These are phyloP conservation scores for Tuber melanosporum DNA, from an alignment of 495 filamentous ascomycete genomes.

Conservation along the genomic window DNA sequence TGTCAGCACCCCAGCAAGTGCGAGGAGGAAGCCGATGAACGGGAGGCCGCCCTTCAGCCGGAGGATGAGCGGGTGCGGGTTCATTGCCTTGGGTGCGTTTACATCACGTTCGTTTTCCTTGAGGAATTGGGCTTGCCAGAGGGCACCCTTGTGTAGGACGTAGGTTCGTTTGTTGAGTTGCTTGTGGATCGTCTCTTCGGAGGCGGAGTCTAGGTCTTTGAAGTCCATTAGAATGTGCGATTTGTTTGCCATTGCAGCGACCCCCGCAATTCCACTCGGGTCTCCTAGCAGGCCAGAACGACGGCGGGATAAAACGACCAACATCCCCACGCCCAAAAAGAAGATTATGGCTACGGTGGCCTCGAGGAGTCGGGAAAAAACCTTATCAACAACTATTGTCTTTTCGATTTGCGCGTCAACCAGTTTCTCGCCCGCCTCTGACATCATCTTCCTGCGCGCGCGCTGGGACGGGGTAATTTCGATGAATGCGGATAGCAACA, in stretches of 20 bases:
- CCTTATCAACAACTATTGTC: slow-evolving; percentile 49
- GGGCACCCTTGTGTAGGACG: slow-evolving; percentile 60
- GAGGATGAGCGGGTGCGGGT: slow-evolving; percentile 65
- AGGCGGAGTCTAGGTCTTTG: slow-evolving; percentile 61
- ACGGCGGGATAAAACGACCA: slow-evolving; percentile 47
- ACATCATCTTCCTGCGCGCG: slow-evolving; percentile 41
- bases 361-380: slow-evolving; percentile 57
- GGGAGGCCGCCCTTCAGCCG: slow-evolving; percentile 54
- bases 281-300: slow-evolving; percentile 60
- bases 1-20: slow-evolving; percentile 38
- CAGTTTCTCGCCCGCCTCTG: background rate
- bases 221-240: slow-evolving; percentile 70
- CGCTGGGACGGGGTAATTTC: slow-evolving; percentile 47
- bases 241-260: slow-evolving; percentile 66
- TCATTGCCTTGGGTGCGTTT: slow-evolving; percentile 49
- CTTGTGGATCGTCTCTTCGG: slow-evolving; percentile 59
- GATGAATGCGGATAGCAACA: slow-evolving; percentile 55
- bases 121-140: slow-evolving; percentile 53
- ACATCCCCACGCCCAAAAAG: slow-evolving; percentile 44
- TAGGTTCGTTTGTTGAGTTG: slow-evolving; percentile 59
- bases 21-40: slow-evolving; percentile 53
- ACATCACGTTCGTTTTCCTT: slow-evolving; percentile 39
- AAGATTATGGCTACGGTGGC: slow-evolving; percentile 51
- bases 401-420: slow-evolving; percentile 43
- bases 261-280: slow-evolving; percentile 65